A percentile compares a stretch with the other conserved stretches of the same genome.
phyloP scores from a whole-genome alignment of 1,139 yeast genomes.

The Hemisphaericaspora xylofermentans region DNA sequence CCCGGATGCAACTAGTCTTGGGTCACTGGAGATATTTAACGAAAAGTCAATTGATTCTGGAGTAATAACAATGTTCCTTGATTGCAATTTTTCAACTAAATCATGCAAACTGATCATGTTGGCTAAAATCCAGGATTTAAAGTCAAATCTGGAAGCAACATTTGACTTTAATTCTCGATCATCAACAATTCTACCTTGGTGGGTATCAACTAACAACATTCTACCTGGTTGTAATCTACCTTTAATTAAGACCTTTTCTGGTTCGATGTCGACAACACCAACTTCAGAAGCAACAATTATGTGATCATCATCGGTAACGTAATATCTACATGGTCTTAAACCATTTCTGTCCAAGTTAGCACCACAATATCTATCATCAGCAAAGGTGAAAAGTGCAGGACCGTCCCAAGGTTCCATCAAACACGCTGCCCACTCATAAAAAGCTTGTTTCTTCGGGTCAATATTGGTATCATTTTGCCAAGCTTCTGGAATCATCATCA shows the following conservation, averaged over 20 bases:
- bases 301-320: conserved; percentile 90
- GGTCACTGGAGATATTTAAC: conserved; percentile 68
- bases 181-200: conserved; percentile 89
- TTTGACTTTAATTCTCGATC: conserved; percentile 81
- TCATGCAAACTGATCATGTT: conserved; percentile 84
- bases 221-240: conserved; percentile 97
- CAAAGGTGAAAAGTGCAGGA: conserved; percentile 94
- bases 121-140: conserved; percentile 89
- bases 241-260: conserved; percentile 79
- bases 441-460: conserved; percentile 90
- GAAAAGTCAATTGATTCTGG: conserved; percentile 23
- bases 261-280: conserved; percentile 89
- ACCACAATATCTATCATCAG: conserved; percentile 98
- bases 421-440: conserved; percentile 99
- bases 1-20: conserved; percentile 83
- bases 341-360: conserved; percentile 98
- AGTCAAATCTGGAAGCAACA: conserved; percentile 85
- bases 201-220: conserved; percentile 92
- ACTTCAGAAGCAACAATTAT: conserved; percentile 98
- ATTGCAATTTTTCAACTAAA: conserved; percentile 55
- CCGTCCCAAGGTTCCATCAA: conserved; percentile 99
- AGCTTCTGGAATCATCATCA: conserved; percentile 97
- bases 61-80: conserved; percentile 43
- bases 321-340: conserved; percentile 96
- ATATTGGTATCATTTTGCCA: conserved; percentile 87